Evolutionary conservation across 1,284 basidiomycete genomes (phyloP), one percentile per base, ranked within the genome.

Genomic region (Apiotrichum akiyoshidainum): DNA sequence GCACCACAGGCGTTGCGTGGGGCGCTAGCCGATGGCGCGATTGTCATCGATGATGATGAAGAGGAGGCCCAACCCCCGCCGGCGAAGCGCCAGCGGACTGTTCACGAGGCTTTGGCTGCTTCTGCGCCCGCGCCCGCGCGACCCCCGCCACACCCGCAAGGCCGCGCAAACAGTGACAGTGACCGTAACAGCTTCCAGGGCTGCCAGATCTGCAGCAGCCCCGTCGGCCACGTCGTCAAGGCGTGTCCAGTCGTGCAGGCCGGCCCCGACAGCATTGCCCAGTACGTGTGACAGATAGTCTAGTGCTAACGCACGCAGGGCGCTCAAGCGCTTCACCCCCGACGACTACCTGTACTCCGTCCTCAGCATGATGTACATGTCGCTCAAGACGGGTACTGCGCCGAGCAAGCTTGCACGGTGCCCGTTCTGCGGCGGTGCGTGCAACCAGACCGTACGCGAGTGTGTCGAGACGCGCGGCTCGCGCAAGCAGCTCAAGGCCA

Each of bases 401-500:
- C 31, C 55, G 21, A 39, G 45, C 40, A 46, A 42, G 21, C 35
- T 50, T 1, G 42, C 47, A n/a, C 37, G n/a, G 0, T 75, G 73
- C 46, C 52, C 70, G 3, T 74, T 68, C 61, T 75, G 73, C 57
- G 59, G 59, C 17, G 42, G 14, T 0, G 21, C 37, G 2, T 75
- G 73, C 48, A 68, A 66, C 4, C 31, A 48, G 46, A 57, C 57
- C 5, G 52, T 74, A 12, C 63, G 65, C 17, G 42, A 46, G 8
- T 76, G 74, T 53, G 68, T 65, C 8, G 65, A 69, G 48, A 31
- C 33, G 14, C 59, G 63, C 35, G 70, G 70, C 1, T 59, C 60
- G 10, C 52, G 71, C 17, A 68, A 68, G 55, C 55, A 62, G 14
- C 54, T 74, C 40, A 74, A 74, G 56, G 48, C 54, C 16, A 65